Evolutionary conservation across 257 asterid genomes (phyloP).

Genomic region (Nicotiana tabacum): DNA sequence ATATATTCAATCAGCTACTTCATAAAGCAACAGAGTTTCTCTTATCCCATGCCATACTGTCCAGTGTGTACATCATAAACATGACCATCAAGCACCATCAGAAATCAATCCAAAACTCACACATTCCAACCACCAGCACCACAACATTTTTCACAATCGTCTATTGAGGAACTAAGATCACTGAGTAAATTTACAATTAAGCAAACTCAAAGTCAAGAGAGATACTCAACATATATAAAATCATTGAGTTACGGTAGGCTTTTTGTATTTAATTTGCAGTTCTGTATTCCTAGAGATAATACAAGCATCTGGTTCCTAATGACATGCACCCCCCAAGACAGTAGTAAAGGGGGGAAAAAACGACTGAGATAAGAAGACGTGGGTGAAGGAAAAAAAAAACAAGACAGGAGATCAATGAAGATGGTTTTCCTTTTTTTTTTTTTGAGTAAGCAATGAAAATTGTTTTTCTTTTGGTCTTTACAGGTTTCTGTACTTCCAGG

Average conservation of each 20-base stretch:
- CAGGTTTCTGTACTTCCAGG: constrained; percentile 96
- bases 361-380: background rate
- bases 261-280: background rate
- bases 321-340: background rate
- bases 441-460: background rate
- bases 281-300: background rate
- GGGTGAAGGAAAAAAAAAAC: background rate
- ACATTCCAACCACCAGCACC: background rate
- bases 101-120: background rate
- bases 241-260: background rate
- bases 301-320: background rate
- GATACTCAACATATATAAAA: background rate
- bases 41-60: background rate
- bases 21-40: background rate
- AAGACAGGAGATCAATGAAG: background rate
- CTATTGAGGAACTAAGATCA: background rate
- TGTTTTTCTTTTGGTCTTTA: constrained; percentile 15
- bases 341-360: background rate
- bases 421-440: background rate
- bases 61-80: background rate
- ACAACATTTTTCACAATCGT: background rate
- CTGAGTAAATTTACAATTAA: background rate
- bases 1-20: background rate
- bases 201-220: constrained; percentile 4
- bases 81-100: background rate